Evolutionary conservation across 83 land plant species (phyloP).

Genomic region (Diphasiastrum complanatum): DNA sequence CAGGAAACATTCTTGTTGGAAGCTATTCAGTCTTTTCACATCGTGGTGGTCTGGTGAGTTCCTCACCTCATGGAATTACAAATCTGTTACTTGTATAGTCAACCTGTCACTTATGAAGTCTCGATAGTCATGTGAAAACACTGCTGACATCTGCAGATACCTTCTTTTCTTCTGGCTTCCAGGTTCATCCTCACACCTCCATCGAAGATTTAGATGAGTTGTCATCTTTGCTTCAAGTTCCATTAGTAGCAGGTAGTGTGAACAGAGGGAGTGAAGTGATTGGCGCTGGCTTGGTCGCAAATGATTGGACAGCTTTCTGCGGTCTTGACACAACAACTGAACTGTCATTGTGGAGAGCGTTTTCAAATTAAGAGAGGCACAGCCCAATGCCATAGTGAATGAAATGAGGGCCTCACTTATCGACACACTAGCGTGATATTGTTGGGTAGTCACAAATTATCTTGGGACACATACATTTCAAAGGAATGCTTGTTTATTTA

Average conservation of each 20-base stretch:
- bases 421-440: slow-evolving; percentile 54
- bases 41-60: slow-evolving; percentile 82
- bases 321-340: slow-evolving; percentile 97
- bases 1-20: slow-evolving; percentile 90
- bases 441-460: too few relatives aligned
- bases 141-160: too few relatives aligned
- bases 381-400: slow-evolving; percentile 74
- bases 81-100: too few relatives aligned
- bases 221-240: slow-evolving; percentile 89
- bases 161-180: neutral
- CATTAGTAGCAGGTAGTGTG: slow-evolving; percentile 89
- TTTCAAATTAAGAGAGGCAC: slow-evolving; percentile 87
- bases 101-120: too few relatives aligned
- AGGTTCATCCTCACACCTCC: slow-evolving; percentile 98
- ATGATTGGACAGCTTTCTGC: slow-evolving; percentile 97
- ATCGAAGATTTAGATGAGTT: slow-evolving; percentile 91
- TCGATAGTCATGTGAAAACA: too few relatives aligned
- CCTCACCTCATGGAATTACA: too few relatives aligned
- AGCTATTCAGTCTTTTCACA: slow-evolving; percentile 79
- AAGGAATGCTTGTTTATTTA: too few relatives aligned
- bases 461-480: too few relatives aligned
- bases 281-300: slow-evolving; percentile 80
- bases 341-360: slow-evolving; percentile 85
- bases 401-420: slow-evolving; percentile 95
- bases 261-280: slow-evolving; percentile 92